Percentiles rank a stretch among this genome's conserved stretches.
These are phyloP conservation scores for Cornus controversa DNA, from an alignment of 148 eudicot species.

Conservation along the genomic window DNA sequence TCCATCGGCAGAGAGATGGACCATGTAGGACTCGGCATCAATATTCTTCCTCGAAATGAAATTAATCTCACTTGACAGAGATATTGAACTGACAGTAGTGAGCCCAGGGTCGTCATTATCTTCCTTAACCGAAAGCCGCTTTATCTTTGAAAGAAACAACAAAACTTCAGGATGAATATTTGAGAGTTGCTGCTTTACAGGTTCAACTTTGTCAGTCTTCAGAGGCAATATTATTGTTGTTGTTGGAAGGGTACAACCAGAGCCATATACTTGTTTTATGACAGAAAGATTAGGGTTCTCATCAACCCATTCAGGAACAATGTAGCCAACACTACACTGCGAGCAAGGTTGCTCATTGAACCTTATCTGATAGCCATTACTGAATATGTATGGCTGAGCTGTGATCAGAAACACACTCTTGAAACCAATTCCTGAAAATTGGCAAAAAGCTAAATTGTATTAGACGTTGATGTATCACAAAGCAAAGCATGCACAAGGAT, in stretches of 20 bases:
- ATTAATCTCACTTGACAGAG: slow-evolving; percentile 53
- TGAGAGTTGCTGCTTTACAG: slow-evolving; percentile 69
- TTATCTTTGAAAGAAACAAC: slow-evolving; percentile 65
- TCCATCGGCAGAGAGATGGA: slow-evolving; percentile 51
- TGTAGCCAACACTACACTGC: slow-evolving; percentile 57
- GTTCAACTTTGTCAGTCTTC: slow-evolving; percentile 54
- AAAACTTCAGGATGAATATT: slow-evolving; percentile 71
- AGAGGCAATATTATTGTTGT: slow-evolving; percentile 66
- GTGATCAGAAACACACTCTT: slow-evolving; percentile 74
- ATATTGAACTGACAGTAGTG: slow-evolving; percentile 48
- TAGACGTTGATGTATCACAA: background rate
- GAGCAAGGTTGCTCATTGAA: slow-evolving; percentile 63
- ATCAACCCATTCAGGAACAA: slow-evolving; percentile 82
- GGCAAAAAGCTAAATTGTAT: background rate
- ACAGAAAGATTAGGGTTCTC: slow-evolving; percentile 46
- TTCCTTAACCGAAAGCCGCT: slow-evolving; percentile 56
- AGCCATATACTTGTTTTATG: slow-evolving; percentile 48
- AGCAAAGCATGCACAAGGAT: too few relatives aligned
- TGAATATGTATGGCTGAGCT: slow-evolving; percentile 58
- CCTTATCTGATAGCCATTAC: slow-evolving; percentile 64
- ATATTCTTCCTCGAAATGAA: slow-evolving; percentile 40
- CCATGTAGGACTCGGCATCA: slow-evolving; percentile 56
- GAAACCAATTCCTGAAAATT: slow-evolving; percentile 56
- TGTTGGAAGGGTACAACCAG: slow-evolving; percentile 39
- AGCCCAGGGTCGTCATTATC: slow-evolving; percentile 35